Percentiles rank a stretch among this genome's conserved stretches.
Evolutionary conservation across 345 rosid genomes (phyloP).

Genomic region (Clausena lansium): DNA sequence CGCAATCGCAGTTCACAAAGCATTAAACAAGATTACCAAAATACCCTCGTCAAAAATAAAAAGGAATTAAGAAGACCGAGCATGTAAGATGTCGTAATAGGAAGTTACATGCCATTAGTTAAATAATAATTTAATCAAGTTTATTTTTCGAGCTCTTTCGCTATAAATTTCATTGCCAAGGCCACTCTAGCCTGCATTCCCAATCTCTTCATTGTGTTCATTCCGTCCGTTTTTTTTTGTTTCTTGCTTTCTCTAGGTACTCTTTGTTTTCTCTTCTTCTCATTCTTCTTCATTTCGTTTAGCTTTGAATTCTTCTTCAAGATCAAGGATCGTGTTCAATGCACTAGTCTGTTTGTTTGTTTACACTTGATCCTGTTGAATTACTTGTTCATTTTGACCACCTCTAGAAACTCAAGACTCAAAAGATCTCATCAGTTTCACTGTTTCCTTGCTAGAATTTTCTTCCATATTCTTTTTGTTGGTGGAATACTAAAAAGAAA

Average conservation of each 20-base stretch:
- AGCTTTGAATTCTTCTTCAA: neutral
- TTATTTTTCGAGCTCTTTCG: neutral
- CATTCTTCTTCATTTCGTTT: neutral
- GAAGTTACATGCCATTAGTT: too few species aligned
- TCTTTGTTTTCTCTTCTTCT: neutral
- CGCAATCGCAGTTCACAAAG: too few species aligned
- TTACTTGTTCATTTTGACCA: slow-evolving; percentile 1
- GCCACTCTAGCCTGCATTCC: neutral
- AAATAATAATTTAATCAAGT: neutral
- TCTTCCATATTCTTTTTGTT: neutral
- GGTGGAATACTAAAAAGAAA: neutral
- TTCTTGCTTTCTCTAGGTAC: neutral
- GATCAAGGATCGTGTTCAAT: neutral
- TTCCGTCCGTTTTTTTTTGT: too few species aligned
- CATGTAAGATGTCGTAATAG: too few species aligned
- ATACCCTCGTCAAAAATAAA: neutral
- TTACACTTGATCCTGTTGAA: neutral
- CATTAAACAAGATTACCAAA: neutral
- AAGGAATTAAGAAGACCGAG: too few species aligned
- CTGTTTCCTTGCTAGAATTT: neutral
- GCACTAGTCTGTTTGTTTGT: neutral
- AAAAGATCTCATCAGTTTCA: neutral
- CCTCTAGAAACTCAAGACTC: neutral
- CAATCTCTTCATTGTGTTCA: neutral
- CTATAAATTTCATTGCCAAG: slow-evolving; percentile 9